Evolutionary conservation across 306 rosid species (phyloP).

Genomic region (Astragalus glycyphyllos): DNA sequence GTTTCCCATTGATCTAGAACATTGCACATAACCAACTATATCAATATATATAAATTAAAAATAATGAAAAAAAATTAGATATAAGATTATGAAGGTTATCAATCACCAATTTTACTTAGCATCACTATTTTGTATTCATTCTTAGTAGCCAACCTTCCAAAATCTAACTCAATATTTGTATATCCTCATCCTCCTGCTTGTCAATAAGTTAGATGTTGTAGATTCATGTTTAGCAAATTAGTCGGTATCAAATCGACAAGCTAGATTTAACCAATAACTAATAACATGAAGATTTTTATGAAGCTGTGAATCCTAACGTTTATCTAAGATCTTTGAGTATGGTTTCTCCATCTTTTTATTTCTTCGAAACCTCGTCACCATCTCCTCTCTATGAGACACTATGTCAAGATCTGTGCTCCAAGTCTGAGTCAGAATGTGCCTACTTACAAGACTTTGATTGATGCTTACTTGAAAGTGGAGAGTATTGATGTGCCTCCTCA

Average conservation of each 20-base stretch:
- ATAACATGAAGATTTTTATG: neutral
- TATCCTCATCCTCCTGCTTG: neutral
- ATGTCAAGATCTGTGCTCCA: conserved; percentile 72
- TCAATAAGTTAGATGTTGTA: neutral
- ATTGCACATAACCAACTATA: too few species aligned
- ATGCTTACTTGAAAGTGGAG: conserved; percentile 67
- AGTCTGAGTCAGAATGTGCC: conserved; percentile 86
- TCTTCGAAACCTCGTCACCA: neutral
- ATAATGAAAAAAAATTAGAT: too few species aligned
- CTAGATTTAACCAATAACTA: conserved; percentile 10
- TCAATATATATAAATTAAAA: too few species aligned
- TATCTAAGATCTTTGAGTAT: neutral
- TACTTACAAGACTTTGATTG: conserved; percentile 75
- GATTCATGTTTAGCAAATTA: neutral
- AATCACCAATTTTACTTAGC: neutral
- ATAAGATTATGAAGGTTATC: neutral
- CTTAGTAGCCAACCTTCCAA: neutral
- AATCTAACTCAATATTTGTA: neutral
- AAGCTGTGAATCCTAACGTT: neutral
- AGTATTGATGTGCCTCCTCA: conserved; percentile 82
- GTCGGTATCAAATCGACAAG: neutral
- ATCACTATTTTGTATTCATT: neutral
- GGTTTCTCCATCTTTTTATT: neutral
- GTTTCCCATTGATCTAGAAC: too few species aligned
- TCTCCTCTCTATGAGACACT: conserved; percentile 46